Base-by-base conservation (phyloP, 2,329 filamentous ascomycete genomes). In the Colletotrichum agaves region DNA sequence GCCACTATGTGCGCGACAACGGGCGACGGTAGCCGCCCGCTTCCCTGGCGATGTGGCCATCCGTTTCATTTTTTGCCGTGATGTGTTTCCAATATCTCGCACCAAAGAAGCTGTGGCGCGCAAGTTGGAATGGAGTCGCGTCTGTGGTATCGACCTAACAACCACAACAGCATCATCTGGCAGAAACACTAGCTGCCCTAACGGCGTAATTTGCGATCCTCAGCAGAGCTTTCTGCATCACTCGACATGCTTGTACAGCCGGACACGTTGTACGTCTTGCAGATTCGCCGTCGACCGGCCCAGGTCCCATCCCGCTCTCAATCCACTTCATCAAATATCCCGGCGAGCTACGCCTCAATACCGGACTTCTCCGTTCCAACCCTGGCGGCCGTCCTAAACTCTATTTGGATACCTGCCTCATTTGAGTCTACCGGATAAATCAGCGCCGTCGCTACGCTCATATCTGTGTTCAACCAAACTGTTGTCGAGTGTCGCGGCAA, bases 281-380 rank as follows among this genome's bases (percentile, higher is more conserved):
- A 64, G 39, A 64, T 55, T 59, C 17, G 17, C 23, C 15, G 33
- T 59, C 60, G 64, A 43, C 61, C 61, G 33, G 64, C 47, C 64
- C 55, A 67, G 64, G 39, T 61, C 64, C 53, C 52, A 52, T 55
- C 17, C 47, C 39, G 50, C 46, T 33, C 37, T 58, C 44, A 21
- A 46, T 15, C 64, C 61, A 46, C 46, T 64, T 64, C 46, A 67
- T 64, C 61, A 59, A 67, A 43, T 55, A 64, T 67, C 47, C 53
- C 47, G 39, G 53, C 41, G 27, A 19, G 27, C 61, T 59, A 59
- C 47, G 61, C 46, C 61, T 33, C 64, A 60, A 55, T 43, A 41
- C 33, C 65, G 53, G 65, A 41, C 39, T 31, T 60, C 55, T 55
- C 61, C 61, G 61, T 27, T 19, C 31, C 35, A 47, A 55, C 6